Evolutionary conservation across 2,329 filamentous ascomycete species (phyloP).

Genomic region (Penicillium brasilianum): DNA sequence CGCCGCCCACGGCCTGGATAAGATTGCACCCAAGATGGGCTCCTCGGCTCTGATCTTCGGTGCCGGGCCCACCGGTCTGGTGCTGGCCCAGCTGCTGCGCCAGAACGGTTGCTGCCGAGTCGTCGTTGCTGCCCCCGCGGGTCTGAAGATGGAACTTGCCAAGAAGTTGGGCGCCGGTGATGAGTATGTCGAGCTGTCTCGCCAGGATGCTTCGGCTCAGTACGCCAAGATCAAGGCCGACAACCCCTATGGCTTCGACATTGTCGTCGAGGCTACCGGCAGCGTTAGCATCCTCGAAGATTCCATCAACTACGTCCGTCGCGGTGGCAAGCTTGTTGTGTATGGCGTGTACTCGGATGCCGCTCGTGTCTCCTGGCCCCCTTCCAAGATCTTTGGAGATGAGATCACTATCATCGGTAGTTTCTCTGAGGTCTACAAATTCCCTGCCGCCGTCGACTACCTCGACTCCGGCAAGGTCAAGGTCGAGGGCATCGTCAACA

Average conservation of each 20-base stretch:
- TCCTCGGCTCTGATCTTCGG: constrained; percentile 72
- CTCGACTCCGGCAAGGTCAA: constrained; percentile 51
- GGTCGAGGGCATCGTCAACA: constrained; percentile 72
- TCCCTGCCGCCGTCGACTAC: constrained; percentile 64
- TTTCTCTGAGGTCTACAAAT: constrained; percentile 76
- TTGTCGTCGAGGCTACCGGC: constrained; percentile 73
- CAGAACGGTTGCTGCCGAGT: constrained; percentile 72
- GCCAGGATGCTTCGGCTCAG: constrained; percentile 60
- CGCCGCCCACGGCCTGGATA: constrained; percentile 71
- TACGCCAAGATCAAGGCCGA: constrained; percentile 66
- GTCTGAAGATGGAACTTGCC: constrained; percentile 73
- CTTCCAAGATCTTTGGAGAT: constrained; percentile 70
- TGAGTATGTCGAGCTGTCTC: constrained; percentile 54
- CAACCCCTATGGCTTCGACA: constrained; percentile 75
- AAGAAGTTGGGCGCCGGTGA: constrained; percentile 54
- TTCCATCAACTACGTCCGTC: constrained; percentile 72
- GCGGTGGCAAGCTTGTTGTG: constrained; percentile 72
- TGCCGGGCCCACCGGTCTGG: constrained; percentile 69
- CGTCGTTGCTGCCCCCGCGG: constrained; percentile 70
- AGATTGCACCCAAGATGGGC: constrained; percentile 68
- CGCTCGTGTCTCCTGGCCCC: constrained; percentile 69
- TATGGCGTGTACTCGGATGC: constrained; percentile 71
- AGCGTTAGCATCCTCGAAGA: constrained; percentile 71
- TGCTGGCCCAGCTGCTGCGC: constrained; percentile 66
- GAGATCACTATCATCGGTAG: constrained; percentile 76